Conservation (phyloP, 306 rosid genomes). For the Erythrophleum fordii region DNA sequence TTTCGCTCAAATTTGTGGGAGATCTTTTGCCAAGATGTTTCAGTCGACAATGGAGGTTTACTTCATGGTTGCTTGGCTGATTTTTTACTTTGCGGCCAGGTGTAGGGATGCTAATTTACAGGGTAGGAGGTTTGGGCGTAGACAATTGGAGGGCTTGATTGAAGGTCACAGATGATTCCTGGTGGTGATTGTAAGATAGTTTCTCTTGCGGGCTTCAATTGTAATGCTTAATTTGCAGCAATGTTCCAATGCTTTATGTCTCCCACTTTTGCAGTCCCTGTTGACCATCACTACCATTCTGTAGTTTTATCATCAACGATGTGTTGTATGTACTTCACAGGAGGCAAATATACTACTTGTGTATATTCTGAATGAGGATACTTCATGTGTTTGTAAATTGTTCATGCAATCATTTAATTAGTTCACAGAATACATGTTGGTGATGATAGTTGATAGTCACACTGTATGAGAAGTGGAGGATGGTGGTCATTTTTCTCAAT, state of each 20-base stretch:
- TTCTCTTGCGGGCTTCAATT: conserved; percentile 45
- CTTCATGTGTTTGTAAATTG: conserved; percentile 73
- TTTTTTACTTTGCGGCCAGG: conserved; percentile 77
- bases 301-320: conserved; percentile 57
- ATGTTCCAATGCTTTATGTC: conserved; percentile 53
- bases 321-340: conserved; percentile 63
- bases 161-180: conserved; percentile 72
- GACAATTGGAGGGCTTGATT: conserved; percentile 74
- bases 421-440: conserved; percentile 48
- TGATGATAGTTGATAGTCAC: conserved; percentile 48
- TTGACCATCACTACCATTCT: conserved; percentile 49
- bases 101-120: conserved; percentile 71
- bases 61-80: conserved; percentile 90
- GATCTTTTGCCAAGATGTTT: conserved; percentile 65
- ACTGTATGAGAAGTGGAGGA: conserved; percentile 54
- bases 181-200: conserved; percentile 37
- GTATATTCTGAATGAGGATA: conserved; percentile 68
- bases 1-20: conserved; percentile 58
- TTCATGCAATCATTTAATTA: conserved; percentile 48
- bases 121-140: conserved; percentile 72
- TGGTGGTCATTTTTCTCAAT: conserved; percentile 51
- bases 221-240: conserved; percentile 54
- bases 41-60: conserved; percentile 92
- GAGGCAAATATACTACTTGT: conserved; percentile 66
- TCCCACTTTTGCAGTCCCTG: conserved; percentile 55